These are phyloP conservation scores for Hygrophorus russula DNA, from an alignment of 768 basidiomycete species.

Conservation along the genomic window DNA sequence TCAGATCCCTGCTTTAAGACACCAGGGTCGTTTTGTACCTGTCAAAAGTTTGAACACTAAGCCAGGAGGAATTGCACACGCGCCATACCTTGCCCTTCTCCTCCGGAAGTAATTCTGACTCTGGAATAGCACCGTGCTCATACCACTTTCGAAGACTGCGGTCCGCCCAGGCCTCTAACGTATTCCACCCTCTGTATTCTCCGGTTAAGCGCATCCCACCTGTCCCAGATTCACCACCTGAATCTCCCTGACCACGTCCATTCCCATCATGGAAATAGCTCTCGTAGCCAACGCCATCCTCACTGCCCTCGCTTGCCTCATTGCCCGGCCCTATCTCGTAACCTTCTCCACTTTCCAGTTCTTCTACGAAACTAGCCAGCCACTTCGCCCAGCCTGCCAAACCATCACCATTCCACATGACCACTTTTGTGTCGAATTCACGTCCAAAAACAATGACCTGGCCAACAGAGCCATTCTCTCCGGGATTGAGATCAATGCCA, in stretches of 20 bases:
- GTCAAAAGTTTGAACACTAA: not conserved
- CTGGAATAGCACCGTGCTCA: conserved; percentile 60
- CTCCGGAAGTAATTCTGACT: conserved; percentile 25
- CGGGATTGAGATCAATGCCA: conserved; percentile 90
- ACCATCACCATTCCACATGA: conserved; percentile 88
- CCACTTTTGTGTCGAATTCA: conserved; percentile 96
- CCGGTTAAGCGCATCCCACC: conserved; percentile 69
- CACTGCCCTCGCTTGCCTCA: conserved; percentile 59
- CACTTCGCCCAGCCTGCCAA: conserved; percentile 90
- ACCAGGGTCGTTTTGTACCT: conserved; percentile 34
- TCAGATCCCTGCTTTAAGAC: conserved; percentile 33
- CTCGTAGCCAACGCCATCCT: conserved; percentile 80
- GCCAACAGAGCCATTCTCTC: conserved; percentile 59
- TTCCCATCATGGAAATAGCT: conserved; percentile 78
- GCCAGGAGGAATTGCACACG: not conserved
- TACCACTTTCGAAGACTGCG: conserved; percentile 81
- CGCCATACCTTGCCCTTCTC: conserved; percentile 39
- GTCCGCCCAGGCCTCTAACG: conserved; percentile 91
- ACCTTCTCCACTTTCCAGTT: conserved; percentile 83
- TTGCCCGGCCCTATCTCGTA: conserved; percentile 60
- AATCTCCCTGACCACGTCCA: conserved; percentile 68
- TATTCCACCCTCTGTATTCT: conserved; percentile 87
- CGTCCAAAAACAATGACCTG: conserved; percentile 99
- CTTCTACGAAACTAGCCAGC: conserved; percentile 85
- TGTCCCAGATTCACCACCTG: conserved; percentile 61